Evolutionary conservation across 768 basidiomycete species (phyloP).

Genomic region (Collybia mongolica): DNA sequence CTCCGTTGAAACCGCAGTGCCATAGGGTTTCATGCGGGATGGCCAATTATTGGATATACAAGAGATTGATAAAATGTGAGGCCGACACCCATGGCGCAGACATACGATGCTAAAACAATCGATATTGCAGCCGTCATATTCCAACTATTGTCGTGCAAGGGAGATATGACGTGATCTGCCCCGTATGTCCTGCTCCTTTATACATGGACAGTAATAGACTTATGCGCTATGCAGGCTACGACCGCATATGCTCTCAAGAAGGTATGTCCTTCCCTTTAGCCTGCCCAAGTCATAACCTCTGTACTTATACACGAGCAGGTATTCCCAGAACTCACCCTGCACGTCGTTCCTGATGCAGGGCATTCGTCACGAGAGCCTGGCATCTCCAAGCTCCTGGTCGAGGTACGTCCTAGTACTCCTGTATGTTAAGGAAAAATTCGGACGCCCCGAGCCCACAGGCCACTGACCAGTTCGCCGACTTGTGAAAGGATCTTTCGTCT

Average conservation of each 20-base stretch:
- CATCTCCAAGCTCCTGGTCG: slow-evolving; percentile 65
- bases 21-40: slow-evolving; percentile 81
- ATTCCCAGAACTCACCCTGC: slow-evolving; percentile 77
- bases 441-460: slow-evolving; percentile 23
- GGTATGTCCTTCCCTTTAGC: slow-evolving; percentile 20
- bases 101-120: background rate
- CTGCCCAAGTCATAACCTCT: background rate
- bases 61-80: slow-evolving; percentile 86
- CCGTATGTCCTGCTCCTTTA: slow-evolving; percentile 42
- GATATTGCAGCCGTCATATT: slow-evolving; percentile 69
- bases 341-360: slow-evolving; percentile 83
- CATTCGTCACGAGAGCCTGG: slow-evolving; percentile 80
- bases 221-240: slow-evolving; percentile 48
- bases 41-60: slow-evolving; percentile 84
- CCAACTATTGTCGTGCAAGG: slow-evolving; percentile 83
- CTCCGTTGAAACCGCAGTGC: background rate
- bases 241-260: slow-evolving; percentile 83
- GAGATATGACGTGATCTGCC: slow-evolving; percentile 88
- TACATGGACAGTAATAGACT: background rate
- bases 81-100: background rate
- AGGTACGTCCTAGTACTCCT: slow-evolving; percentile 42
- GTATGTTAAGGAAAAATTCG: background rate
- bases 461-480: slow-evolving; percentile 40
- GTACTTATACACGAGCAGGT: slow-evolving; percentile 29
- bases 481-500: background rate